Conservation (phyloP, 2,329 filamentous ascomycete species). For the Diaporthe sp. region DNA sequence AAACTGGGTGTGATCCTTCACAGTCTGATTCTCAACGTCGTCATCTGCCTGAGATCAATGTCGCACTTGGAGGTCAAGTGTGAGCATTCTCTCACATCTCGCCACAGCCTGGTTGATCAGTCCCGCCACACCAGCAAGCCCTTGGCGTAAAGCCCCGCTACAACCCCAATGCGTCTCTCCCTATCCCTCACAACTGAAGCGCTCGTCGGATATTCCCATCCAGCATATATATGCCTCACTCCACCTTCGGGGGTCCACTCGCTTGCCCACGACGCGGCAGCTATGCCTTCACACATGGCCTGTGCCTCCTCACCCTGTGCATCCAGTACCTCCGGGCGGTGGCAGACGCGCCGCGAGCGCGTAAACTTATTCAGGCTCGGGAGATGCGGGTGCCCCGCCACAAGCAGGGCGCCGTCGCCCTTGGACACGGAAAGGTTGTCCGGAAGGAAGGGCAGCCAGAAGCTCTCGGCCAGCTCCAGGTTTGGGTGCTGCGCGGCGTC, state of each 20-base stretch:
- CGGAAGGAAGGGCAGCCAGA: constrained; percentile 53
- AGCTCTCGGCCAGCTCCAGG: constrained; percentile 2
- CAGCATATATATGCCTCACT: constrained; percentile 11
- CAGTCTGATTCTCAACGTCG: neutral
- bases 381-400: constrained; percentile 57
- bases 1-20: neutral
- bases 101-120: neutral
- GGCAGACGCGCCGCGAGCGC: constrained; percentile 52
- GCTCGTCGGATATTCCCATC: constrained; percentile 8
- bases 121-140: constrained; percentile 17
- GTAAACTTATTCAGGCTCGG: constrained; percentile 51
- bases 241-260: constrained; percentile 28
- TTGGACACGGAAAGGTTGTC: constrained; percentile 56
- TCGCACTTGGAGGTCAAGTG: neutral
- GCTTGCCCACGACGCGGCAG: constrained; percentile 13
- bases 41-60: neutral
- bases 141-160: constrained; percentile 20
- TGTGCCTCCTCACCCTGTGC: neutral
- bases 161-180: neutral
- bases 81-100: neutral
- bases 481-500: neutral
- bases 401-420: constrained; percentile 51
- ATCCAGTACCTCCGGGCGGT: constrained; percentile 47
- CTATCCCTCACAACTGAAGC: constrained; percentile 20
- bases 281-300: neutral